phyloP scores from a whole-genome alignment of 257 asterid genomes.

The Cordia subcordata region DNA sequence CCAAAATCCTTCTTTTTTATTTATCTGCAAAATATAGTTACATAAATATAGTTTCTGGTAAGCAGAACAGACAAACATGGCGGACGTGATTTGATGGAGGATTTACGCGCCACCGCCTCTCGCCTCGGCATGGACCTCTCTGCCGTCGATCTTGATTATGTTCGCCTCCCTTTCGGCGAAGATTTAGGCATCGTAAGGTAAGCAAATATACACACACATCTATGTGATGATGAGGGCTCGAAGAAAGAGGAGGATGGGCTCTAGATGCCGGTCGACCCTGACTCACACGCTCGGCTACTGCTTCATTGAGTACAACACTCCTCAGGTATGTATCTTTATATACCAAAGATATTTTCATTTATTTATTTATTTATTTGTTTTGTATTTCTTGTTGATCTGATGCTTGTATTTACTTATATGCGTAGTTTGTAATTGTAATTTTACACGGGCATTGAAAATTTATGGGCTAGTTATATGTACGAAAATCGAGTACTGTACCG shows the following conservation, averaged over 20 bases:
- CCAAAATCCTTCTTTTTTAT: too few species aligned
- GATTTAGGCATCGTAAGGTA: slow-evolving; percentile 71
- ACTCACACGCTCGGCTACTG: slow-evolving; percentile 11
- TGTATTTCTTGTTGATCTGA: too few species aligned
- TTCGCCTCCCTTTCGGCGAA: slow-evolving; percentile 65
- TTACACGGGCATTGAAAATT: too few species aligned
- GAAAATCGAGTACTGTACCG: too few species aligned
- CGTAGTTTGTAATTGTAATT: too few species aligned
- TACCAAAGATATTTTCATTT: too few species aligned
- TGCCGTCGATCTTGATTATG: slow-evolving; percentile 55
- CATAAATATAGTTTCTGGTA: too few species aligned
- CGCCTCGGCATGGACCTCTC: slow-evolving; percentile 53
- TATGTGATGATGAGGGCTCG: slow-evolving; percentile 3
- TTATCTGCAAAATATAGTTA: too few species aligned
- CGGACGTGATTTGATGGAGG: slow-evolving; percentile 70
- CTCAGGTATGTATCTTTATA: slow-evolving; percentile 1
- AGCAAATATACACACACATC: not conserved
- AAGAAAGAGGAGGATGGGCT: slow-evolving; percentile 7
- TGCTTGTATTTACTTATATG: too few species aligned
- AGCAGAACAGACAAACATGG: too few species aligned
- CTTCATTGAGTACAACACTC: slow-evolving; percentile 11
- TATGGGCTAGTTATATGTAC: too few species aligned
- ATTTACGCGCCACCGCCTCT: slow-evolving; percentile 45
- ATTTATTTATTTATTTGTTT: too few species aligned
- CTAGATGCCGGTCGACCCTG: slow-evolving; percentile 7